Base-by-base conservation (phyloP, 148 eudicot species). In the Cornus controversa region DNA sequence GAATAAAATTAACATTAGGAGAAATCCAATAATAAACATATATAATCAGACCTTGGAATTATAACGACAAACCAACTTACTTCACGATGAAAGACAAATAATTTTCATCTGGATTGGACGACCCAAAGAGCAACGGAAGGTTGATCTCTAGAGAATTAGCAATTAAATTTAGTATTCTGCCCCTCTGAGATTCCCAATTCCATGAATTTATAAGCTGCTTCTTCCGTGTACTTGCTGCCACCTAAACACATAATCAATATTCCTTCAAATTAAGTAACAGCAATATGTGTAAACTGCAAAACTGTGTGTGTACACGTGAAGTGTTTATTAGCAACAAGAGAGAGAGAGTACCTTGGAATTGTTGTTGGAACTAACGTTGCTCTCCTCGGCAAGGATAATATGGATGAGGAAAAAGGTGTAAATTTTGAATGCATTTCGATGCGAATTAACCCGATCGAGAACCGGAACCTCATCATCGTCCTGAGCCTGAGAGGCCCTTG, bases 91-190 rank as follows among this genome's bases (percentile, higher is more conserved):
- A 95, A 63, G 99, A 91, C 73, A 93, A 71, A 84, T 96, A 96
- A 84, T 90, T 96, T 74, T 96, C 98, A 85, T 96, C 97, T 2
- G 92, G 97, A 58, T 91, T 92, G 24, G 94, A 74, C 22, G 97
- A 88, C 58, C 99, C 99, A 87, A 93, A 96, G 69, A 96, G 91
- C 90, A 91, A 87, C 0, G 91, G 82, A 18, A 96, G 90, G 86
- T 93, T 95, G 84, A 95, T 88, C 86, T 93, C 96, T 26, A 96
- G 77, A 14, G 99, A 96, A 75, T 93, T 96, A 65, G 99, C 99
- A 78, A 96, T 87, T 81, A 91, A 79, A 77, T 70, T 88, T 70
- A 96, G 80, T 72, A 96, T 90, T 37, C 93, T 81, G 16, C 85
- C 91, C 82, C 99, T 82, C 76, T 93, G 98, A 29, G 86, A 73